Evolutionary conservation across 176 grass and related monocot species (phyloP).

Genomic region (Cocos nucifera): DNA sequence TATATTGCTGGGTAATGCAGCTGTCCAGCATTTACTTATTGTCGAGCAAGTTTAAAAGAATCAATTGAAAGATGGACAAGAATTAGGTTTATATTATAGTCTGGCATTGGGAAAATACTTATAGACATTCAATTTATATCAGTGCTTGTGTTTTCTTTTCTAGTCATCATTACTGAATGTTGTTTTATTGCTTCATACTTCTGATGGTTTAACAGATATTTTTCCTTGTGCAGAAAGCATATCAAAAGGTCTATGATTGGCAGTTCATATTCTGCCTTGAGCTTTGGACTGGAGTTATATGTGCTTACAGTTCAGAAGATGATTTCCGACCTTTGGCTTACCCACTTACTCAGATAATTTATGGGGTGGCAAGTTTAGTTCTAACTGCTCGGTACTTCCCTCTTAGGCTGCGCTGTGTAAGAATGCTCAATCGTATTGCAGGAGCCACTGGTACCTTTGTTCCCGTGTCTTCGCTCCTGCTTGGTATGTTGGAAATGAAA

Average conservation of each 20-base stretch:
- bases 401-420: slow-evolving; percentile 77
- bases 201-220: too few relatives aligned
- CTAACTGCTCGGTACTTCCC: slow-evolving; percentile 73
- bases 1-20: too few relatives aligned
- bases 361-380: slow-evolving; percentile 71
- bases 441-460: slow-evolving; percentile 60
- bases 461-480: slow-evolving; percentile 66
- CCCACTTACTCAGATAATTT: slow-evolving; percentile 83
- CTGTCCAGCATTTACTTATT: too few relatives aligned
- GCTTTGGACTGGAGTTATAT: slow-evolving; percentile 81
- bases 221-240: slow-evolving; percentile 60
- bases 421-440: slow-evolving; percentile 89
- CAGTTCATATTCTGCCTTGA: slow-evolving; percentile 99
- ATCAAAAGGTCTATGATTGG: slow-evolving; percentile 92
- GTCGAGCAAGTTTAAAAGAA: too few relatives aligned
- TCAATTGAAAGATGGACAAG: too few relatives aligned
- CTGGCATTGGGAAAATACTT: slow-evolving; percentile 6
- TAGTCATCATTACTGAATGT: background rate
- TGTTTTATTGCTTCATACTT: too few relatives aligned
- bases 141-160: slow-evolving; percentile 12
- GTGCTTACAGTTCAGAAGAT: slow-evolving; percentile 43
- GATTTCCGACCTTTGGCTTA: slow-evolving; percentile 81
- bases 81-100: too few relatives aligned
- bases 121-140: slow-evolving; percentile 2
- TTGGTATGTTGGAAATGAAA: slow-evolving; percentile 97